Evolutionary conservation across 2,329 filamentous ascomycete genomes (phyloP).

Genomic region (Ascomycota sp.): DNA sequence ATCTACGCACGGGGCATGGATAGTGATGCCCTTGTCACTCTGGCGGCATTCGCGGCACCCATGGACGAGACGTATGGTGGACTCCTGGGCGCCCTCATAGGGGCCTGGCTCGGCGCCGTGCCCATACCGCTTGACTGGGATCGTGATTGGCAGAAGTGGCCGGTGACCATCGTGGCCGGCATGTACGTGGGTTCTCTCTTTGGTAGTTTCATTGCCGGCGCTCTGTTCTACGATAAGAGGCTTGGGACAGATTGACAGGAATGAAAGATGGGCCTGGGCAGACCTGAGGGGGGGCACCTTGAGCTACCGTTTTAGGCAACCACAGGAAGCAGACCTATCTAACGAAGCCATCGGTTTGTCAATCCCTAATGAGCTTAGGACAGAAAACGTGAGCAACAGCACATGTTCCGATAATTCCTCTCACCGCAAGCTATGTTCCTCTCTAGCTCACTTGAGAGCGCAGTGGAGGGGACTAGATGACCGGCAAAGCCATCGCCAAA

Average conservation of each 20-base stretch:
- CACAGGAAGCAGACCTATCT: no score
- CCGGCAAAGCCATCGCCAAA: no score
- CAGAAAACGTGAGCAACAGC: no score
- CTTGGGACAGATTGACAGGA: constrained; percentile 7
- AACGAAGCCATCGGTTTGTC: no score
- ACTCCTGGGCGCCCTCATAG: constrained; percentile 52
- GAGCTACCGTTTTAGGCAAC: no score
- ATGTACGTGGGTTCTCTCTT: constrained; percentile 56
- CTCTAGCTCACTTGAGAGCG: no score
- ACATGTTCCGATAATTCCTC: no score
- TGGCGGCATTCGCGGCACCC: constrained; percentile 44
- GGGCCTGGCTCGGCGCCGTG: constrained; percentile 81
- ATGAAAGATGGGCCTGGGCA: no score
- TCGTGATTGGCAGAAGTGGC: constrained; percentile 97
- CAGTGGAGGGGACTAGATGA: no score
- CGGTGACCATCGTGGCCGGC: constrained; percentile 70
- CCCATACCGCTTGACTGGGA: constrained; percentile 97
- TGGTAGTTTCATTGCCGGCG: constrained; percentile 40
- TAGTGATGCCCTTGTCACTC: constrained; percentile 42
- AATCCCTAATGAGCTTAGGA: no score
- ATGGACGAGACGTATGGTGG: constrained; percentile 71
- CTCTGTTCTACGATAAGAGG: constrained; percentile 22
- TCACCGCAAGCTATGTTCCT: no score
- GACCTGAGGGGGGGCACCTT: no score
- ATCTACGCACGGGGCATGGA: constrained; percentile 75